Base-by-base conservation (phyloP, 2,329 filamentous ascomycete genomes). In the Hirsutella minnesotensis region DNA sequence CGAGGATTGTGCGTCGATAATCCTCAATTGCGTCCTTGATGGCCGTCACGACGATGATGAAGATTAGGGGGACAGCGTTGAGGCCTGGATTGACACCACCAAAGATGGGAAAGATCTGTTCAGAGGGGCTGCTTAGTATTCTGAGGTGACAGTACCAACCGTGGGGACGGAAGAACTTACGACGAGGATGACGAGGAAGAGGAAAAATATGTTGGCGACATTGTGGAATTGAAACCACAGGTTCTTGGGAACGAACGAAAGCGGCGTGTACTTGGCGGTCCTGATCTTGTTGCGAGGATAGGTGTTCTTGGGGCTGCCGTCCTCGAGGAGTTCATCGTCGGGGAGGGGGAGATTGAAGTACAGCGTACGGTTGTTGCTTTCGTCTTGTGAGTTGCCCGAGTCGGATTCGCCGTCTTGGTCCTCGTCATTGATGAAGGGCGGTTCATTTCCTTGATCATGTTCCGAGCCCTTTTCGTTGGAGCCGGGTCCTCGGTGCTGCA, bases 161-260 rank as follows among this genome's bases (percentile, higher is more conserved):
- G 13, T 5, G 33, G 16, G 38, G 30, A 20, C 34, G 21, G 36
- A 38, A 29, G 15, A 39, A 60, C 89, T 73, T 81, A 96, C 92
- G 56, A 83, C 81, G 46, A 98, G 75, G 58, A 98, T 94, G 59
- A 95, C 89, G 55, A 90, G 76, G 66, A 96, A 95, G 53, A 96
- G 72, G 74, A 98, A 98, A 67, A 96, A 98, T 42, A 96, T 83
- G 63, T 98, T 98, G 58, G 92, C 92, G 56, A 98, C 83, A 58
- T 96, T 96, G 66, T 98, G 90, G 59, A 98, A 96, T 64, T 98
- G 94, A 51, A 94, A 86, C 79, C 83, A 98, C 57, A 98, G 60
- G 64, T 98, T 96, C 69, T 96, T 96, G 13, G 92, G 92, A 22
- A 98, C 64, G 64, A 98, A 98, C 46, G 86, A 94, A 49, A 98